Base-by-base conservation (phyloP, 2,329 filamentous ascomycete species). In the Ceratocystiopsis brevicomis region DNA sequence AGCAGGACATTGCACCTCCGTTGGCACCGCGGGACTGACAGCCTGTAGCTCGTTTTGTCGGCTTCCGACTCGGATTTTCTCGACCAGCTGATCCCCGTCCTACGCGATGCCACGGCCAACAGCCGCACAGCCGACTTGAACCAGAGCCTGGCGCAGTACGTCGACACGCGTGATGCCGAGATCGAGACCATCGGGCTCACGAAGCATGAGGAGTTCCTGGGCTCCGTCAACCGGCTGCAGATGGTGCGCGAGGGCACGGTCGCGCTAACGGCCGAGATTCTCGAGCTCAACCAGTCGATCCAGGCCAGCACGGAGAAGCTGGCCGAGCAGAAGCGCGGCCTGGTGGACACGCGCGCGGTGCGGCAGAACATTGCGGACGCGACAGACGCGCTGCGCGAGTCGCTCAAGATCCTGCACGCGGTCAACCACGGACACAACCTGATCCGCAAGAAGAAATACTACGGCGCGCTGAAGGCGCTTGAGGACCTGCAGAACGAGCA, bases 401-500 rank as follows among this genome's bases (percentile, higher is more conserved):
- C 88, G 47, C 66, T 98, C 35, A 87, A 90, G 56, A 90, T 98
- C 34, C 63, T 98, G 35, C 80, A 87, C 45, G 79, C 92, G 10
- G 86, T 93, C 42, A 98, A 98, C 54, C 79, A 94, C 55, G 84
- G 93, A 4, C 86, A 95, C 57, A 90, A 96, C 43, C 67, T 98
- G 45, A 73, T 96, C 40, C 76, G 77, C 36, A 88, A 85, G 61
- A 94, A 95, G 63, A 92, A 86, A 52, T 93, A 96, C 58, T 98
- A 98, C 59, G 85, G 81, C 6, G 90, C 90, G 3, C 69, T 98
- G 42, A 87, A 93, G 52, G 88, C 88, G 4, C 68, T 98, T 39
- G 90, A 96, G 53, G 90, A 98, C 57, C 68, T 98, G 37, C 88
- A 96, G 57, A 95, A 93, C 59, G 87, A 98, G 51, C 85, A 96